phyloP scores from a whole-genome alignment of 2,329 filamentous ascomycete genomes.

The Aspergillus sp. region DNA sequence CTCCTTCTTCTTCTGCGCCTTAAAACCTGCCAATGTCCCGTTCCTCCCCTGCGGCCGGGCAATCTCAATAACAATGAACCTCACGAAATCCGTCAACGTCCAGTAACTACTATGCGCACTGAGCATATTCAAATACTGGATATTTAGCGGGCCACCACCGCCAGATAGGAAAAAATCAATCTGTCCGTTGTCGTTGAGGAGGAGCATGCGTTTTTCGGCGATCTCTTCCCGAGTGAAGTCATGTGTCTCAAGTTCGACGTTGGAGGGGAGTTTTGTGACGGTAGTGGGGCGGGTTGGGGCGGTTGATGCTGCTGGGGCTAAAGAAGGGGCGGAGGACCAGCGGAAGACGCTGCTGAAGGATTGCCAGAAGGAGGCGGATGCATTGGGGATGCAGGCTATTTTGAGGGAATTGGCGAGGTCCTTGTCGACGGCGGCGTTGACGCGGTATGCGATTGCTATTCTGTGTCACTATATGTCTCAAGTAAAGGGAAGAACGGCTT shows the following conservation, averaged over 20 bases:
- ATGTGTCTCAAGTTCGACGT: conserved; percentile 90
- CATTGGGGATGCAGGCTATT: conserved; percentile 69
- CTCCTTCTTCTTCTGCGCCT: conserved; percentile 47
- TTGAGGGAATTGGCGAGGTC: conserved; percentile 71
- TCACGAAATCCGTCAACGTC: conserved; percentile 78
- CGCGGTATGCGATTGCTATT: conserved; percentile 72
- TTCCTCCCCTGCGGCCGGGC: conserved; percentile 65
- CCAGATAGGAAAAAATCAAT: conserved; percentile 84
- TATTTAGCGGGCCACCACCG: conserved; percentile 79
- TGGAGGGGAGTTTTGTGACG: conserved; percentile 55
- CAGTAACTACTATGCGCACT: conserved; percentile 94
- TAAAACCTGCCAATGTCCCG: conserved; percentile 47
- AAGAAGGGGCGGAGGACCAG: conserved; percentile 45
- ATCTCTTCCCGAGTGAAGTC: conserved; percentile 90
- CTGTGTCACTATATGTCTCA: conserved; percentile 44
- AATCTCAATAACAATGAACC: conserved; percentile 82
- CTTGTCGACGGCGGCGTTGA: conserved; percentile 84
- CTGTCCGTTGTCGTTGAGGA: conserved; percentile 94
- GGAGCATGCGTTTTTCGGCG: conserved; percentile 76
- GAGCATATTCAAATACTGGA: conserved; percentile 96
- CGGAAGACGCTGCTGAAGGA: conserved; percentile 58
- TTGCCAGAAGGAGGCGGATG: conserved; percentile 58
- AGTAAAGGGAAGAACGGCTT: conserved; percentile 9
- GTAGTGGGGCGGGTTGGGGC: conserved; percentile 54
- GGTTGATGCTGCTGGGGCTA: conserved; percentile 61